phyloP scores from a whole-genome alignment of 129 eudicot genomes.

The Artemisia annua region DNA sequence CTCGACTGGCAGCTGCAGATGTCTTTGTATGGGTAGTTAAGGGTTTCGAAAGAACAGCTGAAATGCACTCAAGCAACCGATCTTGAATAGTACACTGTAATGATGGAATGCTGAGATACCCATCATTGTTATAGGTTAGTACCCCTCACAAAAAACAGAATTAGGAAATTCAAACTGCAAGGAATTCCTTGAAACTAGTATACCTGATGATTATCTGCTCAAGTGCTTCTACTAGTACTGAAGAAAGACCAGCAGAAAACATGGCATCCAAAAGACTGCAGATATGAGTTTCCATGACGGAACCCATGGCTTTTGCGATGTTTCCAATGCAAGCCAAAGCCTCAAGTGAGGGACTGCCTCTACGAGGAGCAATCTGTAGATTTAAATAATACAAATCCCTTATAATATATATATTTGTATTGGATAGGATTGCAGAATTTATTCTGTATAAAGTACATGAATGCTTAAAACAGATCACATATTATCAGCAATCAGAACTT shows the following conservation, averaged over 20 bases:
- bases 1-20: slow-evolving; percentile 49
- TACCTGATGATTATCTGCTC: slow-evolving; percentile 80
- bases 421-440: too few species aligned
- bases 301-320: slow-evolving; percentile 96
- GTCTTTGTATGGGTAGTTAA: slow-evolving; percentile 56
- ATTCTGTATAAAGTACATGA: too few species aligned
- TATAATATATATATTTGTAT: background rate
- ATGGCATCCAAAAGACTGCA: slow-evolving; percentile 84
- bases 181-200: background rate
- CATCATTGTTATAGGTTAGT: slow-evolving; percentile 20
- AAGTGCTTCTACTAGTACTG: slow-evolving; percentile 79
- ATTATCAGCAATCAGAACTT: background rate
- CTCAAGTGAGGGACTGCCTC: slow-evolving; percentile 92
- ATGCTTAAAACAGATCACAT: too few species aligned
- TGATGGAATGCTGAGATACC: slow-evolving; percentile 74
- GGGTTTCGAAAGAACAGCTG: slow-evolving; percentile 70
- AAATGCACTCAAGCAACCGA: slow-evolving; percentile 80
- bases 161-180: background rate
- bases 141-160: slow-evolving; percentile 12
- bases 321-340: slow-evolving; percentile 97
- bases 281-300: slow-evolving; percentile 76
- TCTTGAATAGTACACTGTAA: slow-evolving; percentile 84
- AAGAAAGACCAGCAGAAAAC: slow-evolving; percentile 87
- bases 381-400: slow-evolving; percentile 13
- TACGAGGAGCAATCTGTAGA: slow-evolving; percentile 93